Percentiles rank a stretch among this genome's conserved stretches.
Conservation (phyloP, 257 asterid genomes). For the Ophiorrhiza pumila region DNA sequence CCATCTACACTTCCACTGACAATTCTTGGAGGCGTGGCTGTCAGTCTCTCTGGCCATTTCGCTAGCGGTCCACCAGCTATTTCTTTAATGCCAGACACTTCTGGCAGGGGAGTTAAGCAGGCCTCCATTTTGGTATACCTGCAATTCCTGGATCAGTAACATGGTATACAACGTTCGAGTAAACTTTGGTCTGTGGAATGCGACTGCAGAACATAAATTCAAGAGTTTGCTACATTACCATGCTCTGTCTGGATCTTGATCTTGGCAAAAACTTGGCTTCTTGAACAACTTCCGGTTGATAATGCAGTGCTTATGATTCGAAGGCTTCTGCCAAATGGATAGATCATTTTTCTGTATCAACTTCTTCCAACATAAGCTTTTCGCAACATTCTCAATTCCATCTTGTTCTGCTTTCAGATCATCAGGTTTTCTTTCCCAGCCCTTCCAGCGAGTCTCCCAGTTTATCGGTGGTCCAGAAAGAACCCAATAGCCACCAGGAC, state of each 20-base stretch:
- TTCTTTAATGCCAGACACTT: constrained; percentile 59
- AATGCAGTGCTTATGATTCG: constrained; percentile 76
- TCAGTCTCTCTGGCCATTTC: constrained; percentile 82
- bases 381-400: constrained; percentile 63
- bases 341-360: constrained; percentile 64
- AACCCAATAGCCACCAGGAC: constrained; percentile 96
- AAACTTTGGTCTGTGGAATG: neutral
- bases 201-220: neutral
- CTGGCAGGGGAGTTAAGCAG: constrained; percentile 80
- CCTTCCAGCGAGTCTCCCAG: constrained; percentile 76
- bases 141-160: neutral
- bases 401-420: constrained; percentile 65
- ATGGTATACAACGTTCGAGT: too few species aligned
- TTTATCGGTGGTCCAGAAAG: constrained; percentile 94
- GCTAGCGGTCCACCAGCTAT: constrained; percentile 60
- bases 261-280: constrained; percentile 67
- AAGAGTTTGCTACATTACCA: constrained; percentile 43
- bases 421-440: constrained; percentile 64
- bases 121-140: constrained; percentile 89
- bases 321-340: constrained; percentile 80
- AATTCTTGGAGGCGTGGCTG: constrained; percentile 75
- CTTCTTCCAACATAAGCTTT: constrained; percentile 89
- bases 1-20: constrained; percentile 51
- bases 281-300: constrained; percentile 51
- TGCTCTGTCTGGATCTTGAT: constrained; percentile 65